phyloP scores from a whole-genome alignment of 2,329 filamentous ascomycete species.

The Nigrospora sphaerica region DNA sequence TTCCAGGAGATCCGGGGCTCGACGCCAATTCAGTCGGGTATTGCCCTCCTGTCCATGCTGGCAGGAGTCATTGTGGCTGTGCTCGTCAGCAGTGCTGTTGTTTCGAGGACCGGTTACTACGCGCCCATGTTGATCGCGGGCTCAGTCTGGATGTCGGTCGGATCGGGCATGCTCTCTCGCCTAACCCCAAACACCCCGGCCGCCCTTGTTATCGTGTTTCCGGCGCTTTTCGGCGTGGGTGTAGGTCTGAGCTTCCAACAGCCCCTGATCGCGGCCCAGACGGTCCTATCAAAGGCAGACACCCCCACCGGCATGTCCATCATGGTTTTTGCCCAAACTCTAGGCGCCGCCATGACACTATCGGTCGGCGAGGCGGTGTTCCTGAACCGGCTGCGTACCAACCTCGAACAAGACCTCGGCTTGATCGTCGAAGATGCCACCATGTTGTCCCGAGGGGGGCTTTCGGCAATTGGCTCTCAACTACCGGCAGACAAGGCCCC shows the following conservation, averaged over 20 bases:
- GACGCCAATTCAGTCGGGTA: slow-evolving; percentile 44
- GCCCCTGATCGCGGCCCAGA: slow-evolving; percentile 44
- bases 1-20: slow-evolving; percentile 48
- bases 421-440: slow-evolving; percentile 1
- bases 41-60: slow-evolving; percentile 47
- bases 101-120: slow-evolving; percentile 34
- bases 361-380: slow-evolving; percentile 61
- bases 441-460: background rate
- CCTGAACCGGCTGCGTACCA: slow-evolving; percentile 34
- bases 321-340: slow-evolving; percentile 54
- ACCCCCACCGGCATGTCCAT: slow-evolving; percentile 44
- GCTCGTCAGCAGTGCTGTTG: slow-evolving; percentile 30
- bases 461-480: background rate
- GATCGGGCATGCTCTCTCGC: slow-evolving; percentile 48
- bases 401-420: slow-evolving; percentile 3
- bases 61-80: slow-evolving; percentile 43
- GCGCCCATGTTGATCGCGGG: slow-evolving; percentile 31
- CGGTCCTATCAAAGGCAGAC: slow-evolving; percentile 37
- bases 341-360: slow-evolving; percentile 61
- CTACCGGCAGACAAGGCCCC: background rate
- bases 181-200: slow-evolving; percentile 38
- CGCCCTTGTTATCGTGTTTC: slow-evolving; percentile 50
- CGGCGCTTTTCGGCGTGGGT: slow-evolving; percentile 48
- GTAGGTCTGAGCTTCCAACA: slow-evolving; percentile 41
- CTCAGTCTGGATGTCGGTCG: slow-evolving; percentile 32